These are phyloP conservation scores for Pogostemon cablin DNA, from an alignment of 257 asterid species.

Conservation along the genomic window DNA sequence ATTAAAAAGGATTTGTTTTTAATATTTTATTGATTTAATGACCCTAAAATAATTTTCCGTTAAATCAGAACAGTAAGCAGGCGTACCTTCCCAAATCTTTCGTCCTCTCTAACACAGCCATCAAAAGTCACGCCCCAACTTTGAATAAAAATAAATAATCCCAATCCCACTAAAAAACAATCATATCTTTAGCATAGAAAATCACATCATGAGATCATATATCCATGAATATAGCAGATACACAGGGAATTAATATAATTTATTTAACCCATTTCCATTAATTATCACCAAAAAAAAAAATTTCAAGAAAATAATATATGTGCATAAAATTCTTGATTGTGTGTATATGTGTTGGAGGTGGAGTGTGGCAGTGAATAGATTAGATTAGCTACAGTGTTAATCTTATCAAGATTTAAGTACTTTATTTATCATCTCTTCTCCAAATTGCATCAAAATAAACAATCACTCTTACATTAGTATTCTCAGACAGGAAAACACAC, in stretches of 20 bases:
- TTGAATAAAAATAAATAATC: slow-evolving; percentile 9
- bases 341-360: too few relatives aligned
- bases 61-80: slow-evolving; percentile 28
- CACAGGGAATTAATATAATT: too few relatives aligned
- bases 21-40: slow-evolving; percentile 2
- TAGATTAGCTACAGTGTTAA: too few relatives aligned
- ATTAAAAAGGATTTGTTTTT: background rate
- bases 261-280: too few relatives aligned
- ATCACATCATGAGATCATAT: background rate
- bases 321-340: too few relatives aligned
- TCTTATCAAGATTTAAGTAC: too few relatives aligned
- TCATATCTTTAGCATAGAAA: background rate
- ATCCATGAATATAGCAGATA: background rate
- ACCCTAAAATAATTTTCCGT: slow-evolving; percentile 28
- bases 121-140: slow-evolving; percentile 41
- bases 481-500: background rate
- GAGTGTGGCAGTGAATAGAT: too few relatives aligned
- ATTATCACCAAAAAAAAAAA: too few relatives aligned
- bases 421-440: background rate
- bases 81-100: slow-evolving; percentile 44
- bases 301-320: too few relatives aligned
- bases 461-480: background rate
- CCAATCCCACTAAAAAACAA: background rate
- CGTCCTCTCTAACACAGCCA: slow-evolving; percentile 32
- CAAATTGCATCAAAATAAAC: background rate